A percentile compares a stretch with the other conserved stretches of the same genome.
Conservation (phyloP, 2,329 filamentous ascomycete genomes). For the Botryotinia convoluta region DNA sequence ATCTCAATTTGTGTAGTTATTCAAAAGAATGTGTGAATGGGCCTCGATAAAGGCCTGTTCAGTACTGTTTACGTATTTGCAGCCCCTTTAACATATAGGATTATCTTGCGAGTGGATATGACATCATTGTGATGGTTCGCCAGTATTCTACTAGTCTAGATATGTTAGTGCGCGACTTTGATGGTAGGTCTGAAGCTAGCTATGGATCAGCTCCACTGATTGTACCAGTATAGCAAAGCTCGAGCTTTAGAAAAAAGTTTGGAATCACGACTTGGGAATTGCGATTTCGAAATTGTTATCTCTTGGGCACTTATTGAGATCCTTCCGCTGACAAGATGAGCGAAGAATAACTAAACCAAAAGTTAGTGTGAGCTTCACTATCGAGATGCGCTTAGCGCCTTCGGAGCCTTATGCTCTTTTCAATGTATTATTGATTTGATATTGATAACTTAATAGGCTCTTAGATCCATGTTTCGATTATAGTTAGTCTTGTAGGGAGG, state of each 20-base stretch:
- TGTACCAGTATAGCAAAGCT: neutral
- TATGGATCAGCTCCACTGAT: neutral
- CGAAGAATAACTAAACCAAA: too few species aligned
- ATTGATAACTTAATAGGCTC: too few species aligned
- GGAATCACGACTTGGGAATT: neutral
- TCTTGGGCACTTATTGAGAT: too few species aligned
- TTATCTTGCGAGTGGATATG: neutral
- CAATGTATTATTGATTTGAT: too few species aligned
- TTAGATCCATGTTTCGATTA: too few species aligned
- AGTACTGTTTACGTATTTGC: neutral
- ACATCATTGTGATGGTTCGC: neutral
- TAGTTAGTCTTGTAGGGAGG: too few species aligned
- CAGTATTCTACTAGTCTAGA: neutral
- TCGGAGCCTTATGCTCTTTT: too few species aligned
- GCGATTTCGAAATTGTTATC: neutral
- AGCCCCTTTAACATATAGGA: neutral
- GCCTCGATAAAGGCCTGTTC: rapidly evolving
- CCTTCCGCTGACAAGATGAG: too few species aligned
- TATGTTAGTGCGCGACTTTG: neutral
- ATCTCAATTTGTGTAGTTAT: neutral
- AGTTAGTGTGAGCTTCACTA: too few species aligned
- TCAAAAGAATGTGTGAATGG: rapidly evolving
- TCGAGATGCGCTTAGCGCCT: too few species aligned
- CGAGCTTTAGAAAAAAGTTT: neutral
- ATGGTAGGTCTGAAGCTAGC: neutral